Evolutionary conservation across 257 asterid species (phyloP), one percentile per base, ranked within the genome.

Genomic region (Salvia rosmarinus): DNA sequence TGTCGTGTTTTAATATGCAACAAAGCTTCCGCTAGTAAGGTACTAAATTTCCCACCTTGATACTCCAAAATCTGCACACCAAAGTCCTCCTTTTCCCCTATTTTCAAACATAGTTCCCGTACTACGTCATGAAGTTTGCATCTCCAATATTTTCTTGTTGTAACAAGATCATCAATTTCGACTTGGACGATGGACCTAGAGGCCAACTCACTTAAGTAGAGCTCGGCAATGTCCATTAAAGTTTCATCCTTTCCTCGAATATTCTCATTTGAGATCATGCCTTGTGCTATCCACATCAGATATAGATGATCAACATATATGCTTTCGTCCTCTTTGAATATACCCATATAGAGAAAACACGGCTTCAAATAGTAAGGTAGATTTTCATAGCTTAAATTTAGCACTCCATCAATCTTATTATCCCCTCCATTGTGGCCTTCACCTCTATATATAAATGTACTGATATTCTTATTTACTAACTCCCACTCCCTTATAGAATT

Each of bases 101-200:
- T 28, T 43, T 20, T 11, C 9, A 73, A 4, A 43, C 78, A 73
- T 19, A 64, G 59, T 4, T 64, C 51, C 20, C 72, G 37, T 1
- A 73, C 51, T 10, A 40, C 67, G 13, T 73, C 78, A 12, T 73
- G 78, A 65, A 73, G 78, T 28, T 23, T 19, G 67, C 67, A 73
- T 7, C 39, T 5, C 3, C 3, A 10, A 13, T 20, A 52, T 11
- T 64, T 55, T n/a, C 4, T 1, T 6, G n/a, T 1, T 25, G 8
- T 2, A 7, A 14, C 1, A 2, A 1, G 13, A 35, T 49, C 17
- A 9, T 17, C 30, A 37, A 12, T 0, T 64, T 37, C 39, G 20
- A 28, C 67, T 64, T 64, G 67, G 43, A 74, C 73, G 6, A 74
- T 37, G 39, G 42, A 54, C 59, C 67, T 54, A 0, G 67, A 54